A percentile compares a stretch with the other conserved stretches of the same genome.
Conservation (phyloP, 306 rosid species). For the Urtica urens region DNA sequence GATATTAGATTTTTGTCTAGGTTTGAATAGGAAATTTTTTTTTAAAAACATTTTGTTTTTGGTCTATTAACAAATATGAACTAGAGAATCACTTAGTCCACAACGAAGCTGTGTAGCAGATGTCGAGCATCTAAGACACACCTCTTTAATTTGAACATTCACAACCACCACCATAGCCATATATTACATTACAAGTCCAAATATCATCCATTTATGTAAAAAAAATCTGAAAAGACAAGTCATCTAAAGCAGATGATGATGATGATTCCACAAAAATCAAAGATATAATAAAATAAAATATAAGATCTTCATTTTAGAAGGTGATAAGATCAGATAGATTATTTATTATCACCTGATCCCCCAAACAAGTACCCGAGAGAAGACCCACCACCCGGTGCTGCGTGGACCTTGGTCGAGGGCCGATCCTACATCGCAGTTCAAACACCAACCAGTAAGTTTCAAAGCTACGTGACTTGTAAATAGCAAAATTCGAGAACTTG, state of each 20-base stretch:
- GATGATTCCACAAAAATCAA: constrained; percentile 25
- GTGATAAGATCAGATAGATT: constrained; percentile 20
- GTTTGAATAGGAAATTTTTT: too few species aligned
- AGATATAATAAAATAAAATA: too few species aligned
- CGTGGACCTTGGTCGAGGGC: constrained; percentile 92
- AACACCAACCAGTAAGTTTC: background rate
- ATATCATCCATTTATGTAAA: constrained; percentile 23
- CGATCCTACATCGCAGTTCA: constrained; percentile 58
- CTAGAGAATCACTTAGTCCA: constrained; percentile 23
- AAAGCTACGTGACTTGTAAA: too few species aligned
- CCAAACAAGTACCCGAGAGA: constrained; percentile 92
- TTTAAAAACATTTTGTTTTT: constrained; percentile 2
- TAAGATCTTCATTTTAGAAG: constrained; percentile 1
- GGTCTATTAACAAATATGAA: constrained; percentile 21
- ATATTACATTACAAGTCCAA: constrained; percentile 51
- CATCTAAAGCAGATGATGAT: constrained; percentile 22
- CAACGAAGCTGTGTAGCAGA: constrained; percentile 27
- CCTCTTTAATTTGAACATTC: constrained; percentile 33
- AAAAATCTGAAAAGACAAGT: constrained; percentile 24
- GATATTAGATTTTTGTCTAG: too few species aligned
- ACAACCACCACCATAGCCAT: constrained; percentile 46
- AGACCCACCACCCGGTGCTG: constrained; percentile 98
- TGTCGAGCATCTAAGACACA: constrained; percentile 40
- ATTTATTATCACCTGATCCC: constrained; percentile 51
- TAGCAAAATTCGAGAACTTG: too few species aligned